Conservation (phyloP, 1,284 basidiomycete species). For the Meira miltonrushii region DNA sequence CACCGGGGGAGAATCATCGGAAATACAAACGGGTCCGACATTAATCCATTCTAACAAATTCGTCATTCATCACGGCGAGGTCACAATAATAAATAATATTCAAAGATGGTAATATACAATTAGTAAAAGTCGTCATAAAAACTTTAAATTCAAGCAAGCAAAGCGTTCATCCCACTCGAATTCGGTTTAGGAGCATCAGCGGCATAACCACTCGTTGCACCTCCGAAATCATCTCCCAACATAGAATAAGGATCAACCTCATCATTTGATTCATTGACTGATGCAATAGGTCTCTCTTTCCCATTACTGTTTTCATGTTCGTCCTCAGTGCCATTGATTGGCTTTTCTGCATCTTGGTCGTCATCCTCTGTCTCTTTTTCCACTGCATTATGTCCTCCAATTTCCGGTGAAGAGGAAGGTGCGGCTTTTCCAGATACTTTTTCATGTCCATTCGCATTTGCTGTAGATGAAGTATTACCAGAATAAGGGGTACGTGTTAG, state of each 20-base stretch:
- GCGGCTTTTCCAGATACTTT: neutral
- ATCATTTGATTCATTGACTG: neutral
- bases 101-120: neutral
- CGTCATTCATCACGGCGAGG: no score
- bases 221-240: conserved; percentile 21
- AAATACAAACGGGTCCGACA: no score
- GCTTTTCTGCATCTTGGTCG: conserved; percentile 11
- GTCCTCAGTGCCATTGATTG: neutral
- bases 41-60: no score
- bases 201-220: conserved; percentile 9
- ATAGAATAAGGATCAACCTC: conserved; percentile 21
- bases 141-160: conserved; percentile 9
- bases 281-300: neutral
- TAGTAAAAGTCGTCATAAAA: neutral
- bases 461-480: neutral
- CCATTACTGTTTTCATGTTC: conserved; percentile 14
- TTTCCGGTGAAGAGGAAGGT: neutral
- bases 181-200: conserved; percentile 13
- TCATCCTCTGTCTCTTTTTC: neutral
- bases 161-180: conserved; percentile 10
- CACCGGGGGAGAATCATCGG: no score
- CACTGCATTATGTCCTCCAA: neutral
- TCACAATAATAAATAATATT: neutral
- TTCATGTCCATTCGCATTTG: neutral
- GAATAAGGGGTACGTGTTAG: conserved; percentile 4